Evolutionary conservation across 768 basidiomycete genomes (phyloP).

Genomic region (Panus rudis): DNA sequence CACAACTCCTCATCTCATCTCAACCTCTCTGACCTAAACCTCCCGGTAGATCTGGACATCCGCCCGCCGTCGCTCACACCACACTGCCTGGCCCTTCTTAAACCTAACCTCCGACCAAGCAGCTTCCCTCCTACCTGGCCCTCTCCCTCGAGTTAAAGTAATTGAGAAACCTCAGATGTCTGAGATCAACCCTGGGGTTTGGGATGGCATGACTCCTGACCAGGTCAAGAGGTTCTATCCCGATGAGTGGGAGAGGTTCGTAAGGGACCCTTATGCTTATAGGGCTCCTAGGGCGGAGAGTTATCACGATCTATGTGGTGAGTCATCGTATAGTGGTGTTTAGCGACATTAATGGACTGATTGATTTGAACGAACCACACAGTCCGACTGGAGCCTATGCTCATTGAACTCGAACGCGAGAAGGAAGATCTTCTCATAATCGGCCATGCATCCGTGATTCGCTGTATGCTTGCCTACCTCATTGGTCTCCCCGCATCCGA

Average conservation of each 20-base stretch:
- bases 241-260: conserved; percentile 89
- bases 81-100: conserved; percentile 94
- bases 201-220: conserved; percentile 91
- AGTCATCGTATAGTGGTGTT: conserved; percentile 11
- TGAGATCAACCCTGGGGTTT: conserved; percentile 96
- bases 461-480: conserved; percentile 89
- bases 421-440: conserved; percentile 94
- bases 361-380: not conserved
- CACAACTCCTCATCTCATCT: not conserved
- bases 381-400: conserved; percentile 91
- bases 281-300: conserved; percentile 92
- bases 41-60: conserved; percentile 88
- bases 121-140: no score
- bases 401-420: conserved; percentile 92
- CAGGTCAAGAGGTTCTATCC: conserved; percentile 88
- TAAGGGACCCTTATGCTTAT: conserved; percentile 89
- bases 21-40: not conserved
- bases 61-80: conserved; percentile 84
- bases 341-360: conserved; percentile 2
- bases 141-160: conserved; percentile 71
- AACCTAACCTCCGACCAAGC: conserved; percentile 13
- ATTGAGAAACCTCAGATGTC: conserved; percentile 95
- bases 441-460: conserved; percentile 94
- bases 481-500: conserved; percentile 93
- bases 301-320: conserved; percentile 91